A percentile compares a stretch with the other conserved stretches of the same genome.
phyloP scores from a whole-genome alignment of 345 rosid species.

The Hibiscus tridactylites region DNA sequence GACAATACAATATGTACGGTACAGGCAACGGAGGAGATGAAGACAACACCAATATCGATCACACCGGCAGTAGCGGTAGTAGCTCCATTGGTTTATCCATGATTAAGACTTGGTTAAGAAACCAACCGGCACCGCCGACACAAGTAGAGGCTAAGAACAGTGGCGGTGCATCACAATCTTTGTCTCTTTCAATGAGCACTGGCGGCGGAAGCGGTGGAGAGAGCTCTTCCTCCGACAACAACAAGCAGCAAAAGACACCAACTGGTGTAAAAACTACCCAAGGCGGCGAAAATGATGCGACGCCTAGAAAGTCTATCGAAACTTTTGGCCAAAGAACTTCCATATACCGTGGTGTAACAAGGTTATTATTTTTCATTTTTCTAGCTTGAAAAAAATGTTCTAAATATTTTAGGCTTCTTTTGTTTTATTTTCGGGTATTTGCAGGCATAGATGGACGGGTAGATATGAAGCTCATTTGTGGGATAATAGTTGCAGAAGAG shows the following conservation, averaged over 20 bases:
- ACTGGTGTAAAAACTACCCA: slow-evolving; percentile 14
- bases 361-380: slow-evolving; percentile 25
- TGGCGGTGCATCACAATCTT: slow-evolving; percentile 31
- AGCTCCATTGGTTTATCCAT: slow-evolving; percentile 58
- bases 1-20: background rate
- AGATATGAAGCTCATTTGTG: slow-evolving; percentile 27
- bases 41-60: background rate
- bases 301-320: slow-evolving; percentile 59
- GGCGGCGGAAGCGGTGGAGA: slow-evolving; percentile 19
- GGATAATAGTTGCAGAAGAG: slow-evolving; percentile 32
- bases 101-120: slow-evolving; percentile 76
- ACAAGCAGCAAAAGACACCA: slow-evolving; percentile 23
- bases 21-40: slow-evolving; percentile 8
- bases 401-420: background rate
- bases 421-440: background rate
- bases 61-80: no score
- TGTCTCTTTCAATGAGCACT: slow-evolving; percentile 51
- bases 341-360: slow-evolving; percentile 90
- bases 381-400: background rate
- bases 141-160: slow-evolving; percentile 22
- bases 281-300: slow-evolving; percentile 25
- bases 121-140: slow-evolving; percentile 44
- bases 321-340: slow-evolving; percentile 93
- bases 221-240: slow-evolving; percentile 25
- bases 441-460: slow-evolving; percentile 34